phyloP scores from a whole-genome alignment of 202 grass and related monocot genomes.

The Alloteropsis angusta region DNA sequence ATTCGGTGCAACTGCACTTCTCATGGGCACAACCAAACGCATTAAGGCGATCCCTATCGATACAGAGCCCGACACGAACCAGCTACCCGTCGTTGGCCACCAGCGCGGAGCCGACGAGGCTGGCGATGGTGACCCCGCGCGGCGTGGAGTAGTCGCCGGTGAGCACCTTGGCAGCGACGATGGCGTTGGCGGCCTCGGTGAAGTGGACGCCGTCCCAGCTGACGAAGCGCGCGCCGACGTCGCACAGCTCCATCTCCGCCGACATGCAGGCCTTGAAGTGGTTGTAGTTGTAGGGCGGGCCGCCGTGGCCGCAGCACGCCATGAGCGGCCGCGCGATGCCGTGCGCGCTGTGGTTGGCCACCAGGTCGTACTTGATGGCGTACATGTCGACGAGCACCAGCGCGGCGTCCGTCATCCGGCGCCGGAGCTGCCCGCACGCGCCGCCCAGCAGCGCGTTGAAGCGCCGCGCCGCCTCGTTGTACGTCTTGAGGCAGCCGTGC shows the following conservation, averaged over 20 bases:
- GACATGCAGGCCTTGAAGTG: constrained; percentile 49
- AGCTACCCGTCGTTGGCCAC: constrained; percentile 2
- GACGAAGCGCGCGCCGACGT: constrained; percentile 20
- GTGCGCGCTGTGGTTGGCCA: constrained; percentile 57
- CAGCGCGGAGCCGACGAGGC: constrained; percentile 29
- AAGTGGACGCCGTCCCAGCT: constrained; percentile 68
- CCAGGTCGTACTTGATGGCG: constrained; percentile 65
- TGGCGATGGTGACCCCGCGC: constrained; percentile 32
- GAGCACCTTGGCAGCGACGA: constrained; percentile 47
- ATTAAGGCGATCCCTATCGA: background rate
- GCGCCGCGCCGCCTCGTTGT: constrained; percentile 48
- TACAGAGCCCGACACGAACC: background rate
- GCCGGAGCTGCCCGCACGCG: constrained; percentile 32
- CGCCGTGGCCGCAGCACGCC: constrained; percentile 53
- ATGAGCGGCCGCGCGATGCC: constrained; percentile 45
- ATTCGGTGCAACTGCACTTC: background rate
- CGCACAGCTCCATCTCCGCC: constrained; percentile 35
- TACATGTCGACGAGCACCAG: constrained; percentile 68
- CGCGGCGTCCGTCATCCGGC: constrained; percentile 40
- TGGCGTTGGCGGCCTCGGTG: constrained; percentile 50
- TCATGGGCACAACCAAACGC: background rate
- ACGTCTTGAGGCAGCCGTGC: constrained; percentile 53
- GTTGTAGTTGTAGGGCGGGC: constrained; percentile 61
- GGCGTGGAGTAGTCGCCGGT: constrained; percentile 49
- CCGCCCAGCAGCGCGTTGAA: constrained; percentile 50